Conservation (phyloP, 148 eudicot genomes). For the Rhododendron williamsianum region DNA sequence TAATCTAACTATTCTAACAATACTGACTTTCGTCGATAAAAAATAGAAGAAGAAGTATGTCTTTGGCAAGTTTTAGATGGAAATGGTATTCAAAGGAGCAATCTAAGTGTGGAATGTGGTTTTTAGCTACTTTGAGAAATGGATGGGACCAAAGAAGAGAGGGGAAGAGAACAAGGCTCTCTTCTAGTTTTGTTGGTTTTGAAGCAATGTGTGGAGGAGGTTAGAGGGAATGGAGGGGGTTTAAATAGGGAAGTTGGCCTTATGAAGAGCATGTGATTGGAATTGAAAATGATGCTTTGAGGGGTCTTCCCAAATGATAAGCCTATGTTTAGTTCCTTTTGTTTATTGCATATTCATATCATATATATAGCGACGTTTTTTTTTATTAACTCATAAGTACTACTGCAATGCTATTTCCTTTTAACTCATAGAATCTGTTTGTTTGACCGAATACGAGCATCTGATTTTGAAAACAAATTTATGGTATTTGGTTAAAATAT, state of each 20-base stretch:
- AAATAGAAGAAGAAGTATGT: not conserved
- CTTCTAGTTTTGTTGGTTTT: not conserved
- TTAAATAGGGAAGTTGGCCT: constrained; percentile 41
- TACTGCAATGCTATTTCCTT: not conserved
- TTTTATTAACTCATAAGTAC: not conserved
- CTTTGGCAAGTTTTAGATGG: not conserved
- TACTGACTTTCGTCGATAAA: too few relatives aligned
- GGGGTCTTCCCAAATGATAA: constrained; percentile 14
- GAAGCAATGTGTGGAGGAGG: constrained; percentile 44
- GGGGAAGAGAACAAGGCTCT: constrained; percentile 8
- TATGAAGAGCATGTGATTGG: constrained; percentile 34
- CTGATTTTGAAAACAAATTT: not conserved
- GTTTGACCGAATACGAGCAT: not conserved
- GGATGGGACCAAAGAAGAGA: constrained; percentile 16
- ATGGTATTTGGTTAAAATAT: not conserved
- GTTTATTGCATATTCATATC: not conserved
- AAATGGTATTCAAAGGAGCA: not conserved
- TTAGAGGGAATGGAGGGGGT: constrained; percentile 39
- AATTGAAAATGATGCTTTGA: constrained; percentile 21
- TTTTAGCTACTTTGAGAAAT: not conserved
- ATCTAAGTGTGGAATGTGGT: not conserved
- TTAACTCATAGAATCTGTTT: not conserved
- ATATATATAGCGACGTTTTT: not conserved
- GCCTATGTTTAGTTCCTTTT: constrained; percentile 6
- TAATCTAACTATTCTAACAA: not conserved